Base-by-base conservation (phyloP, 163 green algal species). In the Dunaliella salina region DNA sequence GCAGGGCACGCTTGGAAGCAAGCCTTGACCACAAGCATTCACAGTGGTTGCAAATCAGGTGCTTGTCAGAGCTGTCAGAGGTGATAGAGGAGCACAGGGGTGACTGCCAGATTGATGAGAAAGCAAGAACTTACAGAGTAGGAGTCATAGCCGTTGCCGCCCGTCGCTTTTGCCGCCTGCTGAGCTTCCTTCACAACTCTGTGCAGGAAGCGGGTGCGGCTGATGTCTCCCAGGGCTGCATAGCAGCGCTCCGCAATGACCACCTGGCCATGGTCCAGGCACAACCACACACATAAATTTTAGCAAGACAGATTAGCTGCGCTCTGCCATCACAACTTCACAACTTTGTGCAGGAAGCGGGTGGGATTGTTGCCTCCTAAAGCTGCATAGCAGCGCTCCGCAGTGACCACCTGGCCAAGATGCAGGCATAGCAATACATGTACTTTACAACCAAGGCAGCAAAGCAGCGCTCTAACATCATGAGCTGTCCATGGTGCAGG, bases 191-290 rank as follows among this genome's bases (percentile, higher is more conserved):
- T 92, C 26, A 92, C 89, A 4, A 94, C 90, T 83, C 89, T 90
- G 86, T 92, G 90, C 84, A 95, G 87, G 87, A 91, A 95, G n/a
- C 88, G 85, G 0, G 89, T 91, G 30, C 88, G 89, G 1, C 92
- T 89, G 30, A 96, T 86, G 83, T 96, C 89, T 3, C 95, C 95
- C 35, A 97, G 67, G 4, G 93, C 92, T 30, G 94, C 93, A 63
- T 91, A 95, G 92, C 94, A 97, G 57, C 92, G 91, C 89, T 96
- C 91, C 26, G 94, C 93, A 34, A 96, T 91, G n/a, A 88, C 84
- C 59, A 96, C 90, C 82, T 85, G 82, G n/a, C n/a, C n/a, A n/a
- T n/a, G n/a, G n/a, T n/a, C n/a, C n/a, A n/a, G n/a, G n/a, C n/a
- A n/a, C n/a, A 45, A 91, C 83, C 86, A 78, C 63, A 26, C 26